A percentile compares a stretch with the other conserved stretches of the same genome.
phyloP scores from a whole-genome alignment of 495 filamentous ascomycete genomes.

The Copromyces sp. region DNA sequence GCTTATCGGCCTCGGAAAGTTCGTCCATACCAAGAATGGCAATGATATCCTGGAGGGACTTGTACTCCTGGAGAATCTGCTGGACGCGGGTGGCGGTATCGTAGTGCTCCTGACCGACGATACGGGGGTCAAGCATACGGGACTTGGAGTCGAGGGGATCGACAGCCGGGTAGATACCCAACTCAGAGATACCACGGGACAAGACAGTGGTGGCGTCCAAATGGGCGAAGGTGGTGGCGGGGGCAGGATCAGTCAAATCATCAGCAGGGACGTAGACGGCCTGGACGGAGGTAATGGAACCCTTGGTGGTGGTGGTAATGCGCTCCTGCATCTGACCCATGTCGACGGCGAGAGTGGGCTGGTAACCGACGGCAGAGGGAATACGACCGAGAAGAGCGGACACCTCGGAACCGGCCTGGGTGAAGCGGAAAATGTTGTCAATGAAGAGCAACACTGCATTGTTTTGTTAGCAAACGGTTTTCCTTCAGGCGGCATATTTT shows the following conservation, averaged over 20 bases:
- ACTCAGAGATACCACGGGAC: conserved; percentile 99
- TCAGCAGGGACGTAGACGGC: conserved; percentile 99
- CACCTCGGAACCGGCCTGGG: conserved; percentile 99
- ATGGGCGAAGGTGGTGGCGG: conserved; percentile 99
- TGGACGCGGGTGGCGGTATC: conserved; percentile 86
- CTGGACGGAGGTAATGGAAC: conserved; percentile 99
- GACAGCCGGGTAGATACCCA: conserved; percentile 99
- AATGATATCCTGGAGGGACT: conserved; percentile 99
- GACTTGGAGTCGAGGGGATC: conserved; percentile 99
- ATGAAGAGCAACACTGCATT: conserved; percentile 85
- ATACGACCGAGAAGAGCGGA: conserved; percentile 99
- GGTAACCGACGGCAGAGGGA: conserved; percentile 99
- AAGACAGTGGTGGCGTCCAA: conserved; percentile 99
- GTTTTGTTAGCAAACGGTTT: conserved; percentile 2
- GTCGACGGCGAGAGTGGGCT: conserved; percentile 98
- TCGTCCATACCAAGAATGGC: conserved; percentile 99
- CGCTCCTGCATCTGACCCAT: conserved; percentile 99
- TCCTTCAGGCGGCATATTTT: neutral
- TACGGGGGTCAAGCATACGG: conserved; percentile 97
- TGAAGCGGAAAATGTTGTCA: conserved; percentile 99
- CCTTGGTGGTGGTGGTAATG: conserved; percentile 99
- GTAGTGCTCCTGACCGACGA: conserved; percentile 98
- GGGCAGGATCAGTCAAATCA: conserved; percentile 99
- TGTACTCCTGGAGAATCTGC: conserved; percentile 99
- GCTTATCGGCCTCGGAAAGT: conserved; percentile 95